Base-by-base conservation (phyloP, 108 stramenopile species). In the Cyclostephanos invisitatus region DNA sequence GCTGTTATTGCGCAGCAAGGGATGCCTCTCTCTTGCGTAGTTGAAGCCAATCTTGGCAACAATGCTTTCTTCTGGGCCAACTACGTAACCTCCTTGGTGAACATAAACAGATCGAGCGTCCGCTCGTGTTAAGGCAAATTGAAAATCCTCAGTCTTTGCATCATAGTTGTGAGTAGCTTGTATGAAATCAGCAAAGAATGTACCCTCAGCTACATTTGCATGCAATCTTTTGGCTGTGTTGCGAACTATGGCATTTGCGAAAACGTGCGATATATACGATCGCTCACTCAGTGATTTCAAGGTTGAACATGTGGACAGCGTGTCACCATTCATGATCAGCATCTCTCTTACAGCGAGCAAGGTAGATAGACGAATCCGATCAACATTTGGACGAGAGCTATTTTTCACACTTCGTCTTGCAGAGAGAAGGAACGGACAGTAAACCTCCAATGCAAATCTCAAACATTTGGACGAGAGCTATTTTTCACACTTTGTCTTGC, bases 281-380 rank as follows among this genome's bases (percentile, higher is more conserved):
- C 51, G 14, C 66, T 67, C 49, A 40, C 66, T 24, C 53, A 20
- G 37, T 22, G 48, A 29, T 46, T 24, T 64, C 66, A 67, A 9
- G 20, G 24, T 35, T 38, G 49, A 18, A 11, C 38, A 53, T 35
- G 32, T 51, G 66, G 55, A 67, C 5, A 67, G 20, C 37, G 32
- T 51, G 15, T 54, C 51, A 4, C 53, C 66, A 54, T 67, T 67
- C 51, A 54, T 55, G 66, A 67, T 67, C 53, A 67, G 37, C 66
- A 67, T 67, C 50, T 67, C 66, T 32, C 66, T 17, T 38, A 67
- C 18, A n/a, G 49, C 66, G 17, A 67, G 51, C 29, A 67, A 51
- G 22, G 66, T 67, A 38, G 66, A 67, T 35, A 67, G 2, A 50
- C 25, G 66, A 32, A 67, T 51, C 0, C 66, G 32, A 51, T 67